These are phyloP conservation scores for Drechslerella dactyloides DNA, from an alignment of 2,329 filamentous ascomycete species.

Conservation along the genomic window DNA sequence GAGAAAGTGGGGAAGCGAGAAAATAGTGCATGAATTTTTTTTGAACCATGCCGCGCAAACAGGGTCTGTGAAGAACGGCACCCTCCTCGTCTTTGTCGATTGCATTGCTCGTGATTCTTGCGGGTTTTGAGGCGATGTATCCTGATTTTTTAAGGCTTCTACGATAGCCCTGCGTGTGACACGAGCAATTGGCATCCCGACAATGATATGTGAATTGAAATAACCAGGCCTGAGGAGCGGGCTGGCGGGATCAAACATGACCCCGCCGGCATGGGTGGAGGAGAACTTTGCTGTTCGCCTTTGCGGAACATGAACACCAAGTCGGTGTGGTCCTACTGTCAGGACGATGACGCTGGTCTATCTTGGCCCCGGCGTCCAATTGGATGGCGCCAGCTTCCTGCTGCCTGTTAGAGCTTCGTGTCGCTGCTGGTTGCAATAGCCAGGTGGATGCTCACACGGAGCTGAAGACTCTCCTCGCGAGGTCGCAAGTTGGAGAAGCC, in stretches of 20 bases:
- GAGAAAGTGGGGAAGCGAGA: conserved; percentile 49
- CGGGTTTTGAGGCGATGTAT: conserved; percentile 45
- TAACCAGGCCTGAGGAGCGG: not conserved
- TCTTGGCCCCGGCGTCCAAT: not conserved
- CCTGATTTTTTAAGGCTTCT: conserved; percentile 8
- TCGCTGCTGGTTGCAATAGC: not conserved
- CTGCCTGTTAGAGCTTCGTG: conserved; percentile 8
- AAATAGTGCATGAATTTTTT: conserved; percentile 49
- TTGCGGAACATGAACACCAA: conserved; percentile 44
- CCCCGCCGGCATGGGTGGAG: not conserved
- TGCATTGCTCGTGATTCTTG: conserved; percentile 33
- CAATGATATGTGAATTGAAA: not conserved
- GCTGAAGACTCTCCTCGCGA: too few relatives aligned
- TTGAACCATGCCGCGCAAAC: conserved; percentile 22
- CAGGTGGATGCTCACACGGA: not conserved
- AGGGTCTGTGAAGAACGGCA: conserved; percentile 35
- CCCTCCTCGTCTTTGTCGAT: conserved; percentile 5
- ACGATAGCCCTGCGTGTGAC: not conserved
- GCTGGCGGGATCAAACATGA: not conserved
- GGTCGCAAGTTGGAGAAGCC: not conserved
- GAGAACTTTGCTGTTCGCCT: conserved; percentile 3
- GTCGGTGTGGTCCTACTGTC: conserved; percentile 3
- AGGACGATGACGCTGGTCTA: not conserved
- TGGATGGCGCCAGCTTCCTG: conserved; percentile 3
- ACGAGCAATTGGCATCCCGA: not conserved